phyloP scores from a whole-genome alignment of 2,329 filamentous ascomycete species.

The Fusarium fujikuroi region DNA sequence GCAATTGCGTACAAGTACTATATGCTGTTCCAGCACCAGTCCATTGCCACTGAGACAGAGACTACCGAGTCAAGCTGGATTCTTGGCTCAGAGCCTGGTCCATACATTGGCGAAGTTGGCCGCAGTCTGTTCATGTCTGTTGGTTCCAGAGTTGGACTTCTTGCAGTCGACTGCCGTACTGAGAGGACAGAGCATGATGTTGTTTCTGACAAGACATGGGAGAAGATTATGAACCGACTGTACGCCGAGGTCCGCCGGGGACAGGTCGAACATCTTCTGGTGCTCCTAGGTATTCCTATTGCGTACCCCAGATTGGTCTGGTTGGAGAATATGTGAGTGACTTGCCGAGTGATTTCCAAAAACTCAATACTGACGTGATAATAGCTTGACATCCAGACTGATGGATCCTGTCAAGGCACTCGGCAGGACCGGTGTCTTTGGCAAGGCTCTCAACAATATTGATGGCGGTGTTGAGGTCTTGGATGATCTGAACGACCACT shows the following conservation, averaged over 20 bases:
- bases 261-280: constrained; percentile 88
- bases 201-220: constrained; percentile 82
- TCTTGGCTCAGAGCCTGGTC: constrained; percentile 80
- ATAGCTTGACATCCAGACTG: constrained; percentile 79
- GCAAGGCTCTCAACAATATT: constrained; percentile 85
- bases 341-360: neutral
- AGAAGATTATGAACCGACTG: constrained; percentile 86
- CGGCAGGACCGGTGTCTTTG: constrained; percentile 82
- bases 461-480: constrained; percentile 92
- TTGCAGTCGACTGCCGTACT: constrained; percentile 91
- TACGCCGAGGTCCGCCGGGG: constrained; percentile 84
- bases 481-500: constrained; percentile 94
- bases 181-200: constrained; percentile 88
- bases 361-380: constrained; percentile 47
- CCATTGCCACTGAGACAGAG: constrained; percentile 81
- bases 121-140: constrained; percentile 87
- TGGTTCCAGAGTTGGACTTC: constrained; percentile 80
- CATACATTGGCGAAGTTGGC: constrained; percentile 89
- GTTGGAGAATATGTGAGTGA: constrained; percentile 74
- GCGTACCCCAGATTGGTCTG: constrained; percentile 81
- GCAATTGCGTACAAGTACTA: constrained; percentile 98
- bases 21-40: constrained; percentile 98
- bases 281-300: constrained; percentile 85
- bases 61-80: constrained; percentile 91
- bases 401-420: constrained; percentile 93